Evolutionary conservation across 2,329 filamentous ascomycete species (phyloP).

Genomic region (Scorias spongiosa): DNA sequence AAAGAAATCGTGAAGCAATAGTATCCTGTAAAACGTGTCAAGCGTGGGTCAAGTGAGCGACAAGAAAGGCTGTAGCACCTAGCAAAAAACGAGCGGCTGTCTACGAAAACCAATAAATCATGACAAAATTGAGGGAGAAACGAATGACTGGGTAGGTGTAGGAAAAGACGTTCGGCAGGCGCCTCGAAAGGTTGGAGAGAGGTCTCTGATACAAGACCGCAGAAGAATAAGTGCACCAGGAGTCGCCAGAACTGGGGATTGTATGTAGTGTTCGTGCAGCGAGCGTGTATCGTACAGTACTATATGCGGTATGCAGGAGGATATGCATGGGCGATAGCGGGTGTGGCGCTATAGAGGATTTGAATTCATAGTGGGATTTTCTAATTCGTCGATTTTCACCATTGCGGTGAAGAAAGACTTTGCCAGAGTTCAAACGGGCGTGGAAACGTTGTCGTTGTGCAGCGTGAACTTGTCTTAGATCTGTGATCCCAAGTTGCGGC

Average conservation of each 20-base stretch:
- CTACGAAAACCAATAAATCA: background rate
- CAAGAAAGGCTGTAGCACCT: slow-evolving; percentile 1
- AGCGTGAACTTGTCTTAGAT: too few relatives aligned
- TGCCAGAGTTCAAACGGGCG: too few relatives aligned
- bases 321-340: background rate
- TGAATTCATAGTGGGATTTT: background rate
- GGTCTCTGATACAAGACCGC: background rate
- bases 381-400: background rate
- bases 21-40: background rate
- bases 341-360: background rate
- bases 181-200: background rate
- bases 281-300: background rate
- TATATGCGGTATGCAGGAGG: slow-evolving; percentile 8
- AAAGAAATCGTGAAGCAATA: slow-evolving; percentile 2
- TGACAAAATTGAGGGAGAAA: background rate
- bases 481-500: too few relatives aligned
- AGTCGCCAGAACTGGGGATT: background rate
- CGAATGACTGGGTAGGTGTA: background rate
- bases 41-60: slow-evolving; percentile 7
- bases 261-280: too few relatives aligned
- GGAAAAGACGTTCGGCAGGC: background rate
- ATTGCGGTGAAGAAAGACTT: background rate
- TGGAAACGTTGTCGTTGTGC: too few relatives aligned
- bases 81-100: slow-evolving; percentile 2
- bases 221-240: background rate